Percentiles rank a stretch among this genome's conserved stretches.
These are phyloP conservation scores for Arthroderma sp. DNA, from an alignment of 2,329 filamentous ascomycete species.

Conservation along the genomic window DNA sequence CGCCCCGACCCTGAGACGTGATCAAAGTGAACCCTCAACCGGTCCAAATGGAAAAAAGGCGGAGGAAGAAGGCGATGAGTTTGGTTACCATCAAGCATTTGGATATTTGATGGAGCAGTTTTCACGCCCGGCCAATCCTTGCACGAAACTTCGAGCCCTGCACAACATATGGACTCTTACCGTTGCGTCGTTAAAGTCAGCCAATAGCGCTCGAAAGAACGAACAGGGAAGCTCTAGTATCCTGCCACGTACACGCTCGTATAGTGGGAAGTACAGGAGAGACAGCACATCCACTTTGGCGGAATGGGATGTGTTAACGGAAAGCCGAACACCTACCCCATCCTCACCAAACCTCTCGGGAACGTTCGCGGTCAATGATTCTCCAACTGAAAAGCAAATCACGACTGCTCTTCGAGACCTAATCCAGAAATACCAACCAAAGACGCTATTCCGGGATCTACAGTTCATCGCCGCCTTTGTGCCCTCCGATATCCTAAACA, in stretches of 20 bases:
- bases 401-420: conserved; percentile 54
- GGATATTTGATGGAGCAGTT: conserved; percentile 70
- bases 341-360: conserved; percentile 10
- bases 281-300: conserved; percentile 10
- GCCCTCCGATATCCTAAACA: conserved; percentile 44
- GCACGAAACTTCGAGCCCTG: conserved; percentile 69
- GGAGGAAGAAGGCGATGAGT: conserved; percentile 27
- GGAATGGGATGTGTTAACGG: conserved; percentile 1
- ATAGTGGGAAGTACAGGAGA: conserved; percentile 21
- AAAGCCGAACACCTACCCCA: conserved; percentile 7
- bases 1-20: conserved; percentile 8
- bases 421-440: conserved; percentile 59
- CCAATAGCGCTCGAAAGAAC: conserved; percentile 1
- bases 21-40: not conserved
- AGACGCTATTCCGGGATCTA: conserved; percentile 67
- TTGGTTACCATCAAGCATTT: conserved; percentile 72
- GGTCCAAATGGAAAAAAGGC: not conserved
- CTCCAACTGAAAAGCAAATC: conserved; percentile 49
- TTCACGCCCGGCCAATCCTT: conserved; percentile 77
- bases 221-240: conserved; percentile 15
- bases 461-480: conserved; percentile 56
- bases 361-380: conserved; percentile 27
- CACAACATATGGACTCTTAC: conserved; percentile 75
- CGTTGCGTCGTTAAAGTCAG: conserved; percentile 48
- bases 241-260: conserved; percentile 15